A percentile compares a stretch with the other conserved stretches of the same genome.
These are phyloP conservation scores for Aureobasidium sp. DNA, from an alignment of 2,329 filamentous ascomycete genomes.

Conservation along the genomic window DNA sequence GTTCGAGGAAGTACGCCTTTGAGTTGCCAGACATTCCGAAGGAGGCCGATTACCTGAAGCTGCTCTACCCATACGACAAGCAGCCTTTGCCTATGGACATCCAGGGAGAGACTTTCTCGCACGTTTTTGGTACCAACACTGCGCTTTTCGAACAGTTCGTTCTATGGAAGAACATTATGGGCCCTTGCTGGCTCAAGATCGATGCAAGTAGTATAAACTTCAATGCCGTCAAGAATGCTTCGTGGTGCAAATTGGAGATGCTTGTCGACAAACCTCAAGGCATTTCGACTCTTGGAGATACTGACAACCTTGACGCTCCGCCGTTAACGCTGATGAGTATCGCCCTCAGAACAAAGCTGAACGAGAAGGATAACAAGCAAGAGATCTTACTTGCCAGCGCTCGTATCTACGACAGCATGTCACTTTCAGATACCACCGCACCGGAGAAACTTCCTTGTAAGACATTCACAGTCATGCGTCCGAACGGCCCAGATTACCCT, in stretches of 20 bases:
- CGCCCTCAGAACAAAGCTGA: slow-evolving; percentile 79
- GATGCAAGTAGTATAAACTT: slow-evolving; percentile 68
- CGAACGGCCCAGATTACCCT: slow-evolving; percentile 65
- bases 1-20: slow-evolving; percentile 88
- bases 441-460: slow-evolving; percentile 83
- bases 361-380: slow-evolving; percentile 89
- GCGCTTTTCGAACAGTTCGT: slow-evolving; percentile 97
- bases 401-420: slow-evolving; percentile 85
- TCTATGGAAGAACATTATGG: slow-evolving; percentile 98
- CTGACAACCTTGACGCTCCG: slow-evolving; percentile 74
- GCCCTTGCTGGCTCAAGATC: slow-evolving; percentile 93
- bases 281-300: slow-evolving; percentile 65
- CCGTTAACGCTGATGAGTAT: slow-evolving; percentile 95
- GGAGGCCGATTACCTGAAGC: slow-evolving; percentile 85
- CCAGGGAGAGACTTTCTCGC: slow-evolving; percentile 83
- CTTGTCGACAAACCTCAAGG: slow-evolving; percentile 70
- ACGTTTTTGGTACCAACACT: slow-evolving; percentile 89
- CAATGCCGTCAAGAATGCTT: slow-evolving; percentile 77
- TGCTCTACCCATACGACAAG: slow-evolving; percentile 92
- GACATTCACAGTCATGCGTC: slow-evolving; percentile 86
- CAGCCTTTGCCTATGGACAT: slow-evolving; percentile 62
- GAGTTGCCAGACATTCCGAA: slow-evolving; percentile 81
- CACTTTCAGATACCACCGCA: slow-evolving; percentile 77
- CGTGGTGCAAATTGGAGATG: slow-evolving; percentile 94
- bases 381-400: slow-evolving; percentile 89